Evolutionary conservation across 208 protist genomes (phyloP).

Genomic region (Leishmania aethiopica): DNA sequence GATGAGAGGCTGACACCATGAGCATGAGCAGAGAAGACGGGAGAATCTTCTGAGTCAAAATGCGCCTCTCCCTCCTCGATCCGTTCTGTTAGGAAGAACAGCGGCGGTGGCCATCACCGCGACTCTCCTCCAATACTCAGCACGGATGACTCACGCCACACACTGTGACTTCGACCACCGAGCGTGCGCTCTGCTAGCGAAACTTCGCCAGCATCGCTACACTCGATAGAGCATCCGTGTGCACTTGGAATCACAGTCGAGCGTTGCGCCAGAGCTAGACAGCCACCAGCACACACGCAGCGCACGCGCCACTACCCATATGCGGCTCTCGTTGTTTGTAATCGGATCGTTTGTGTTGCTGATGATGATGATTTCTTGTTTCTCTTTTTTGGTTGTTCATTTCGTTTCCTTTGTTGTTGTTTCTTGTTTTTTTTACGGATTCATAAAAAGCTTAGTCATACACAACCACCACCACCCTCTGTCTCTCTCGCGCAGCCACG

Average conservation of each 20-base stretch:
- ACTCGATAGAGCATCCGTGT: background rate
- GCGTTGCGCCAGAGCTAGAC: background rate
- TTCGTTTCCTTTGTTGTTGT: background rate
- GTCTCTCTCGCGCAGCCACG: background rate
- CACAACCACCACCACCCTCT: background rate
- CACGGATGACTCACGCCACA: background rate
- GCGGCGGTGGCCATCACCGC: background rate
- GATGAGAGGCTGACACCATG: background rate
- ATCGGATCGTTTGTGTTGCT: background rate
- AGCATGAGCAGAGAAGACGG: background rate
- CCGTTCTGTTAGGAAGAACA: background rate
- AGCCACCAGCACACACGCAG: background rate
- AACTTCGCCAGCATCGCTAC: background rate
- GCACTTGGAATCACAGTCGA: background rate
- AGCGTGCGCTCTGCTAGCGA: background rate
- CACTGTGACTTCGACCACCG: background rate
- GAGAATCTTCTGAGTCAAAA: too few relatives aligned
- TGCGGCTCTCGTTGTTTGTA: background rate
- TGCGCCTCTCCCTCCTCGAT: background rate
- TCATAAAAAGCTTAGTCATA: background rate
- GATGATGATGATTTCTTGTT: background rate
- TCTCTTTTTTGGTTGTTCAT: background rate
- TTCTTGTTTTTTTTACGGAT: slow-evolving; percentile 1
- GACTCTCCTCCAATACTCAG: background rate
- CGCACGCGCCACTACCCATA: background rate